phyloP scores from a whole-genome alignment of 352 stramenopile genomes.

The Thraustochytrium striatum region DNA sequence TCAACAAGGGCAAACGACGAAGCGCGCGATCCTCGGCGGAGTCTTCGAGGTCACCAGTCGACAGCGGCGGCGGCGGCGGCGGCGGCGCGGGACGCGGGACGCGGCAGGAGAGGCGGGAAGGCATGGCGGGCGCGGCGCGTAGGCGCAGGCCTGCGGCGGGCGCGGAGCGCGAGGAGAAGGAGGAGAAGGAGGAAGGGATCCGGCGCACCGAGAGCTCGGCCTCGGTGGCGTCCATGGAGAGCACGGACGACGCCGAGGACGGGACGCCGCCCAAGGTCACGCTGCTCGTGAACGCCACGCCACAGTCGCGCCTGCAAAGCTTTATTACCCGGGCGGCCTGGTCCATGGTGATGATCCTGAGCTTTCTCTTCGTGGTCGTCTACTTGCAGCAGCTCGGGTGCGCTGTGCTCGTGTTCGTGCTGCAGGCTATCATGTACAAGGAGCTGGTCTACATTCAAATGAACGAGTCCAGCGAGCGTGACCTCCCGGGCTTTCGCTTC shows the following conservation, averaged over 20 bases:
- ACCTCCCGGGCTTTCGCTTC: conserved; percentile 54
- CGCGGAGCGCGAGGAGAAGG: too few species aligned
- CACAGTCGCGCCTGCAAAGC: conserved; percentile 46
- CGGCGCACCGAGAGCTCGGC: background rate
- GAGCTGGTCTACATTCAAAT: conserved; percentile 55
- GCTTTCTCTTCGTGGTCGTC: conserved; percentile 52
- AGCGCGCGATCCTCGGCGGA: too few species aligned
- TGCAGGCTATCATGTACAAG: conserved; percentile 56
- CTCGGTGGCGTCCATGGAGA: background rate
- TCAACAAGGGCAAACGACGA: too few species aligned
- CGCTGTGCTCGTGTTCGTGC: conserved; percentile 53
- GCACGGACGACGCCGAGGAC: background rate
- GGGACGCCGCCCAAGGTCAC: background rate
- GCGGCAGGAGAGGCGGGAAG: background rate
- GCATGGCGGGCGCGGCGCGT: too few species aligned
- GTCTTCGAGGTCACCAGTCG: too few species aligned
- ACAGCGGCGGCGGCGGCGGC: too few species aligned
- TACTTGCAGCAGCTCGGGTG: conserved; percentile 51
- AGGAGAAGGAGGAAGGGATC: background rate
- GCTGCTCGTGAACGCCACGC: conserved; percentile 49
- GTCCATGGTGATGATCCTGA: conserved; percentile 55
- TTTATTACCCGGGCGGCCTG: conserved; percentile 48
- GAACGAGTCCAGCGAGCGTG: conserved; percentile 52
- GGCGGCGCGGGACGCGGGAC: too few species aligned
- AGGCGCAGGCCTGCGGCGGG: background rate